Conservation (phyloP, 2,329 filamentous ascomycete genomes). For the Talaromyces sp. region DNA sequence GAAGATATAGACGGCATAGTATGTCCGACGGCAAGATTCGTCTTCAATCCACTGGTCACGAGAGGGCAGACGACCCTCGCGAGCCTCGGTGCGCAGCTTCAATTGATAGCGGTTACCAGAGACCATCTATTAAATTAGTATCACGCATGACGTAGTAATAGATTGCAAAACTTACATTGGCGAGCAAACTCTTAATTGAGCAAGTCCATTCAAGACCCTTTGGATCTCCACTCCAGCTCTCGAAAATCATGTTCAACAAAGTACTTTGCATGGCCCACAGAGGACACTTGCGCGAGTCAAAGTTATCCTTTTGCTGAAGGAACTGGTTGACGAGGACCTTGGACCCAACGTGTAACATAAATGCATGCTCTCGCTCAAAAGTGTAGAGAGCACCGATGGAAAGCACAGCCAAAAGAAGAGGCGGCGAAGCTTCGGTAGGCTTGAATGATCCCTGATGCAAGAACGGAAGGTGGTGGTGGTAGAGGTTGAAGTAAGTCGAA, state of each 20-base stretch:
- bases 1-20: slow-evolving; percentile 99
- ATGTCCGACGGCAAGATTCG: slow-evolving; percentile 91
- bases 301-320: slow-evolving; percentile 96
- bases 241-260: slow-evolving; percentile 96
- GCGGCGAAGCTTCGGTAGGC: slow-evolving; percentile 73
- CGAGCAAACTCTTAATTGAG: slow-evolving; percentile 95
- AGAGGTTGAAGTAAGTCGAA: slow-evolving; percentile 93
- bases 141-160: slow-evolving; percentile 15
- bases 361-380: slow-evolving; percentile 95
- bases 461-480: slow-evolving; percentile 95
- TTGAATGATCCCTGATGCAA: slow-evolving; percentile 88
- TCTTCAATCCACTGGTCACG: slow-evolving; percentile 94
- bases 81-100: slow-evolving; percentile 86
- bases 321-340: slow-evolving; percentile 98
- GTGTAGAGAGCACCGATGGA: slow-evolving; percentile 96
- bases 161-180: slow-evolving; percentile 57
- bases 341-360: slow-evolving; percentile 94
- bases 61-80: slow-evolving; percentile 69
- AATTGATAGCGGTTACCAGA: slow-evolving; percentile 94
- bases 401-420: slow-evolving; percentile 81
- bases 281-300: slow-evolving; percentile 95
- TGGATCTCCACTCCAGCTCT: slow-evolving; percentile 97
- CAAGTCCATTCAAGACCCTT: slow-evolving; percentile 98
- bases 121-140: slow-evolving; percentile 63
- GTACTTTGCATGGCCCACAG: slow-evolving; percentile 98